Conservation (phyloP, 441 rosid species). For the Heliophila coronopifolia region DNA sequence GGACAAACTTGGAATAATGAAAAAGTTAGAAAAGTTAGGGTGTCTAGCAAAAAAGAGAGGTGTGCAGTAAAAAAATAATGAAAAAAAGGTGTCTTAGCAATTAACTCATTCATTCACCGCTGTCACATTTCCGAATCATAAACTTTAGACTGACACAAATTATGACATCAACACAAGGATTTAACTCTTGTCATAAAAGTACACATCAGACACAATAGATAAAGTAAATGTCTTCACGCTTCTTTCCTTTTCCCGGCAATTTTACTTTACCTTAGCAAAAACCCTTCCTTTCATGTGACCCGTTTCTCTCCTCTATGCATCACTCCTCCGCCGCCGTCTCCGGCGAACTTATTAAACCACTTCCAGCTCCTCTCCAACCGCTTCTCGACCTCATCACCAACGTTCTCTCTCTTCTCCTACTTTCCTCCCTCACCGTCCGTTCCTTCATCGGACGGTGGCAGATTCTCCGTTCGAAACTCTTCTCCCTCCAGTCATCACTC, state of each 20-base stretch:
- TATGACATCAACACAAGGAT: neutral
- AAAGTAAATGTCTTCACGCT: neutral
- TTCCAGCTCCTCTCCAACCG: slow-evolving; percentile 39
- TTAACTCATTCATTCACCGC: neutral
- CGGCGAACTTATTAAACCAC: slow-evolving; percentile 12
- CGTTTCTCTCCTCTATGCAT: slow-evolving; percentile 33
- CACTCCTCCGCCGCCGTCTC: slow-evolving; percentile 22
- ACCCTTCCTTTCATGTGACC: slow-evolving; percentile 11
- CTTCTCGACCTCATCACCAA: slow-evolving; percentile 48
- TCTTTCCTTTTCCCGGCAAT: slow-evolving; percentile 10
- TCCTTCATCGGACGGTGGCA: slow-evolving; percentile 79
- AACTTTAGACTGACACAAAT: slow-evolving; percentile 1
- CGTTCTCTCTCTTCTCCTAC: slow-evolving; percentile 57
- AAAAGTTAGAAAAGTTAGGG: no score
- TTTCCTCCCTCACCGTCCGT: slow-evolving; percentile 47
- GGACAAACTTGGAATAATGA: no score
- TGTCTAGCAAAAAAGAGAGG: no score
- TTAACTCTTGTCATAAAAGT: neutral
- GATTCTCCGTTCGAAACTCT: slow-evolving; percentile 52
- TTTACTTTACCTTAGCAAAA: slow-evolving; percentile 19
- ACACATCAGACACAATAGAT: slow-evolving; percentile 1
- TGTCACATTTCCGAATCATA: neutral
- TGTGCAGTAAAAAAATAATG: no score
- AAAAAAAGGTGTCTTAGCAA: no score
- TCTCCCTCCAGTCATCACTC: slow-evolving; percentile 46